Conservation (phyloP, 148 eudicot species). For the Fagopyrum esculentum region DNA sequence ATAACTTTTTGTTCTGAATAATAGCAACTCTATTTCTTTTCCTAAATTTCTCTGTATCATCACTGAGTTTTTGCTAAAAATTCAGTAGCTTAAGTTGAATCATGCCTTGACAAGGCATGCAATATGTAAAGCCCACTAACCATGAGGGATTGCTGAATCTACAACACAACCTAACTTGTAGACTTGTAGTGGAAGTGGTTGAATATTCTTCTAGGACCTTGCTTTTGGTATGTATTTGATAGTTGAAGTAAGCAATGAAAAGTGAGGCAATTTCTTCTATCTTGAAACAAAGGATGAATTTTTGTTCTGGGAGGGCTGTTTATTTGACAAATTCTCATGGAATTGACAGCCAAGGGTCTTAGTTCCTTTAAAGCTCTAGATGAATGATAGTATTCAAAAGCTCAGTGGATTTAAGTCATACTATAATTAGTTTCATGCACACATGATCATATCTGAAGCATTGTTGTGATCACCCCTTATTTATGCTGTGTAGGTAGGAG, state of each 20-base stretch:
- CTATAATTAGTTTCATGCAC: background rate
- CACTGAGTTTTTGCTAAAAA: background rate
- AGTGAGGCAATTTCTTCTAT: background rate
- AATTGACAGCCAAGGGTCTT: background rate
- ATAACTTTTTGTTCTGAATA: background rate
- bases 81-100: background rate
- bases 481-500: conserved; percentile 2
- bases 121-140: background rate
- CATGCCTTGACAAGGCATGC: background rate
- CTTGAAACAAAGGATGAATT: background rate
- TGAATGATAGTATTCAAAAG: background rate
- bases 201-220: background rate
- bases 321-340: background rate
- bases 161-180: background rate
- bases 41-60: background rate
- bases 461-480: background rate
- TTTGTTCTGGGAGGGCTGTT: background rate
- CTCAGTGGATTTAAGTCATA: background rate
- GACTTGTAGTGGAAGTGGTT: background rate
- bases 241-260: background rate
- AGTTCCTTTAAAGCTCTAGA: background rate
- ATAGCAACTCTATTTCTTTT: background rate
- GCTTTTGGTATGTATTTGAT: background rate
- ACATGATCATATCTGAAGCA: background rate
- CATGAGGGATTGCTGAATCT: background rate